Evolutionary conservation across 164 flowering plant species (phyloP).

Genomic region (Tetracentron sinense): DNA sequence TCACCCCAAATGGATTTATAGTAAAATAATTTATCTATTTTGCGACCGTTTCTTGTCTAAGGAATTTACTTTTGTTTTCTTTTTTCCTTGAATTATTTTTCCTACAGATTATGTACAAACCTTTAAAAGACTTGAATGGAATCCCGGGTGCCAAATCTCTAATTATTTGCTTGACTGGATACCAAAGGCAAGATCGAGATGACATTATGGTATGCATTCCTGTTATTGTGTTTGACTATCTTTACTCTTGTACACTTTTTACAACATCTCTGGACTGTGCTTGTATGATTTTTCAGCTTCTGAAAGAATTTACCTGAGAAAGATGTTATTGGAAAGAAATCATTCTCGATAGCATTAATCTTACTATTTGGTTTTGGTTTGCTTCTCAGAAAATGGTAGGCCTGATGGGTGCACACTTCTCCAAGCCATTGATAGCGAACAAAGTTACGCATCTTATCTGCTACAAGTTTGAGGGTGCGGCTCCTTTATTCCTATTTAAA

Average conservation of each 20-base stretch:
- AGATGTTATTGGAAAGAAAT: neutral
- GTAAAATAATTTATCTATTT: too few species aligned
- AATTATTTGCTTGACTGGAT: slow-evolving; percentile 84
- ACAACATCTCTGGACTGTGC: too few species aligned
- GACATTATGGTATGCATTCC: slow-evolving; percentile 67
- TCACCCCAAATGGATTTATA: too few species aligned
- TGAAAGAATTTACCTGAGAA: neutral
- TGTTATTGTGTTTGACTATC: neutral
- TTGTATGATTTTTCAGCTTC: neutral
- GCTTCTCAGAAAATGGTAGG: slow-evolving; percentile 71
- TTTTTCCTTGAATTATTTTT: neutral
- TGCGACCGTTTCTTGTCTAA: neutral
- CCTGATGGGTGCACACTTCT: slow-evolving; percentile 84
- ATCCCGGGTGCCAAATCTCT: slow-evolving; percentile 67
- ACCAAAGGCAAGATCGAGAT: slow-evolving; percentile 76
- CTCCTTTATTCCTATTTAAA: slow-evolving; percentile 6
- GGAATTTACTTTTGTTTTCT: neutral
- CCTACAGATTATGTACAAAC: slow-evolving; percentile 70
- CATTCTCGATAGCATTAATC: neutral
- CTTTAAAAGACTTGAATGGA: slow-evolving; percentile 71
- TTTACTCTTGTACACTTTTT: too few species aligned
- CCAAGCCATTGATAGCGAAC: slow-evolving; percentile 83
- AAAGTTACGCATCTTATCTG: slow-evolving; percentile 93
- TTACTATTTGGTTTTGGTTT: slow-evolving; percentile 13
- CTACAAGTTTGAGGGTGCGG: slow-evolving; percentile 88